These are phyloP conservation scores for Trichoderma cornu-damae DNA, from an alignment of 2,329 filamentous ascomycete species.

Conservation along the genomic window DNA sequence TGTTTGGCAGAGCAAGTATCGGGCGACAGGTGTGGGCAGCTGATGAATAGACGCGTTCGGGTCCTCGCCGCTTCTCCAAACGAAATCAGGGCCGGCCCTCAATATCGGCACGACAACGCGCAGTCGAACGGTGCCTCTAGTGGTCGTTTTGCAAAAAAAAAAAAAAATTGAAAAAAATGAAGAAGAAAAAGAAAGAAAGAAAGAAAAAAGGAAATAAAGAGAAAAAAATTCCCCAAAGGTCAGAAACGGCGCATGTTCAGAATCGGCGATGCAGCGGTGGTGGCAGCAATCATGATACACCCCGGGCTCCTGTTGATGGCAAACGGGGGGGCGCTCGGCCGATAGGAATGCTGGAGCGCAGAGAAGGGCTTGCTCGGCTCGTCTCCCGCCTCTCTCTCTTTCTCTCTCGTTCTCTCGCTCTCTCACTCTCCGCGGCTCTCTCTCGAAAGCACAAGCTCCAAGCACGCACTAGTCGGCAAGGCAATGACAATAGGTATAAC, in stretches of 20 bases:
- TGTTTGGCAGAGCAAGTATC: conserved; percentile 10
- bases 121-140: not conserved
- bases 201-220: too few relatives aligned
- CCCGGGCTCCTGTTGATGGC: conserved; percentile 8
- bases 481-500: not conserved
- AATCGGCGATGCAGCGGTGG: conserved; percentile 9
- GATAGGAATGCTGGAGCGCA: conserved; percentile 1
- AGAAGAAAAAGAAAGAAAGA: too few relatives aligned
- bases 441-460: not conserved
- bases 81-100: conserved; percentile 5
- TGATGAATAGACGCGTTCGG: conserved; percentile 15
- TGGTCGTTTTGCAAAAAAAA: not conserved
- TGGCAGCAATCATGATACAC: conserved; percentile 15
- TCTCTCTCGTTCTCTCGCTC: too few relatives aligned
- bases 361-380: not conserved
- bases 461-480: not conserved
- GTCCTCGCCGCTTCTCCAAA: conserved; percentile 3
- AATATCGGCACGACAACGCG: conserved; percentile 3
- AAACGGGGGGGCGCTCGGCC: conserved; percentile 10
- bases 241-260: conserved; percentile 15
- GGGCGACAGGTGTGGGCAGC: conserved; percentile 12
- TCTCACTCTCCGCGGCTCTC: too few relatives aligned
- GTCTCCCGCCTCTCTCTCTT: too few relatives aligned
- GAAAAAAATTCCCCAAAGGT: too few relatives aligned
- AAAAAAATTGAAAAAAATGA: not conserved